phyloP scores from a whole-genome alignment of 495 filamentous ascomycete species.

The Daldinia grandis region DNA sequence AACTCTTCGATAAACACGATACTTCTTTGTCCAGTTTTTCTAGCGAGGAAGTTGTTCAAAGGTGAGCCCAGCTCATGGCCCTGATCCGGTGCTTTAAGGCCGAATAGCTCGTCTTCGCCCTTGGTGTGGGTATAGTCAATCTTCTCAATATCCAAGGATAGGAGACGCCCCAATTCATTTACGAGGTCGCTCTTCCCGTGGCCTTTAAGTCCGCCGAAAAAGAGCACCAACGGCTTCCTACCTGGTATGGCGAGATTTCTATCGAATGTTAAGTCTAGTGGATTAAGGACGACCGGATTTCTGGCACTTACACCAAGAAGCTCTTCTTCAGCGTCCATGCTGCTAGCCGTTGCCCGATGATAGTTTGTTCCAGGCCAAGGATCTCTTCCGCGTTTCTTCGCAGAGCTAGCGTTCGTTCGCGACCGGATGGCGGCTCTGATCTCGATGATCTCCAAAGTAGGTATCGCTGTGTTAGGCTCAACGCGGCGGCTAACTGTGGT shows the following conservation, averaged over 20 bases:
- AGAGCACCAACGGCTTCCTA: conserved; percentile 50
- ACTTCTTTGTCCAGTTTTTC: conserved; percentile 48
- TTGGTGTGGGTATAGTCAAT: conserved; percentile 57
- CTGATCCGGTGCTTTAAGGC: conserved; percentile 47
- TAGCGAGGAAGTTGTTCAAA: conserved; percentile 63
- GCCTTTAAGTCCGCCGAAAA: conserved; percentile 60
- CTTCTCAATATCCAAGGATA: conserved; percentile 52
- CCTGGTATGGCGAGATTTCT: conserved; percentile 34
- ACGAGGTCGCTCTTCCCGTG: conserved; percentile 65
- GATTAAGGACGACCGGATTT: neutral
- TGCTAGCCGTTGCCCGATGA: conserved; percentile 31
- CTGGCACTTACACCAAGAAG: conserved; percentile 24
- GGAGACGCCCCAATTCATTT: conserved; percentile 50
- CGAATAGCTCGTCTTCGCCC: conserved; percentile 57
- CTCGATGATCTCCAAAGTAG: conserved; percentile 29
- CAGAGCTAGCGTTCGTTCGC: conserved; percentile 14
- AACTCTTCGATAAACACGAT: conserved; percentile 68
- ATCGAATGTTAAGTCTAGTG: neutral
- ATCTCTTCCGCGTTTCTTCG: conserved; percentile 26
- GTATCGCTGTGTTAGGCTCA: conserved; percentile 34
- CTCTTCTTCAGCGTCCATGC: conserved; percentile 23
- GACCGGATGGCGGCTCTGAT: conserved; percentile 19
- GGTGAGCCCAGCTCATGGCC: conserved; percentile 51
- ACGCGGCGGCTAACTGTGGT: conserved; percentile 3
- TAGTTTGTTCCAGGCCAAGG: conserved; percentile 21